Base-by-base conservation (phyloP, 331 rosid genomes). In the Malus hybrid region DNA sequence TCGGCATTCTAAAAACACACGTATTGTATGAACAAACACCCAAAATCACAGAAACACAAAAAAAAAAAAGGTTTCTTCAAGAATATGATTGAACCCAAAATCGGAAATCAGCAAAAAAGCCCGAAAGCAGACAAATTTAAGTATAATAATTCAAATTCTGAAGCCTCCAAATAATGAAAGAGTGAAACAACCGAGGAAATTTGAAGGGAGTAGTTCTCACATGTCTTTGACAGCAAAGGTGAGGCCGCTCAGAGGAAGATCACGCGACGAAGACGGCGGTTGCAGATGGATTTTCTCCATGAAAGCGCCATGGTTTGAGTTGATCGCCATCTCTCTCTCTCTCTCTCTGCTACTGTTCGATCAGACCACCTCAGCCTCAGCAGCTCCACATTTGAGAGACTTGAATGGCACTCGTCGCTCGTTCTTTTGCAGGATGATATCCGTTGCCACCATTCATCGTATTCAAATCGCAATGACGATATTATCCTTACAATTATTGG, bases 211-310 rank as follows among this genome's bases (percentile, higher is more conserved):
- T 6, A 67, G 73, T 83, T 50, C 63, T 85, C 79, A 92, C 99
- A 92, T 89, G 80, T 94, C 99, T 84, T 94, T 94, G 75, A 90
- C 86, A 9, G 97, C 99, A 70, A 94, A 94, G 27, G 90, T 89
- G 83, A 92, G 99, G 78, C 88, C 73, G 71, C 76, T 84, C 70
- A 92, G 68, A 29, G 97, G 96, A 84, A 88, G 91, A 32, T 52
- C 67, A 6, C n/a, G 77, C 9, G 86, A 50, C 2, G 93, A 68
- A 77, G 83, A 77, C 72, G n/a, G 73, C 65, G 89, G 93, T 34
- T 56, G 87, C 6, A 94, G 74, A 79, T 72, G 65, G 85, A 94
- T 85, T 85, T 85, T 94, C 80, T 83, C 89, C 74, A 56, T 61
- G 87, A 91, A 92, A 76, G 96, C 96, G 80, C 97, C 96, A 70